A percentile compares a stretch with the other conserved stretches of the same genome.
Evolutionary conservation across 805 yeast species (phyloP).

Genomic region (Candida arabinofermentans): DNA sequence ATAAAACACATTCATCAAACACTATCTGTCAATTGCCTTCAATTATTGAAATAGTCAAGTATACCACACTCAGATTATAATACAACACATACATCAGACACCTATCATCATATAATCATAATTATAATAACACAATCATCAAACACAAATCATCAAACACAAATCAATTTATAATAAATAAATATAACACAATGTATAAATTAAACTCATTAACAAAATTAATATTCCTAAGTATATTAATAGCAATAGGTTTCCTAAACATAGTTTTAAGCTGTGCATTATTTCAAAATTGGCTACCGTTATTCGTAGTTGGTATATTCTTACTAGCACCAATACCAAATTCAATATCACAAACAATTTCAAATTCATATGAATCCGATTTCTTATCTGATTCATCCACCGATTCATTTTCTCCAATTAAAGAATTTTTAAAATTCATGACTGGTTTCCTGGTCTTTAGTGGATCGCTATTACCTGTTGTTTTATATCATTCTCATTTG

Average conservation of each 20-base stretch:
- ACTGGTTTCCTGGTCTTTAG: conserved; percentile 33
- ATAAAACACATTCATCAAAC: too few species aligned
- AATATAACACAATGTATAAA: conserved; percentile 11
- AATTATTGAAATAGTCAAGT: too few species aligned
- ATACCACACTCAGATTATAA: too few species aligned
- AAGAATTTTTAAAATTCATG: conserved; percentile 27
- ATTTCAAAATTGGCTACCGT: conserved; percentile 85
- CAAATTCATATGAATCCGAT: conserved; percentile 27
- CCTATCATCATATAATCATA: too few species aligned
- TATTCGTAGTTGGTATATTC: conserved; percentile 49
- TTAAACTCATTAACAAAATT: conserved; percentile 67
- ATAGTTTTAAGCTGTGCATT: conserved; percentile 86
- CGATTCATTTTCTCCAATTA: conserved; percentile 17
- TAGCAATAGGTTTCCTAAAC: conserved; percentile 85
- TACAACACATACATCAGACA: too few species aligned
- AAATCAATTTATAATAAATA: background rate
- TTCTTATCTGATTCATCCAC: conserved; percentile 25
- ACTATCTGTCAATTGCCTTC: too few species aligned
- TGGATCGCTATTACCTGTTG: conserved; percentile 30
- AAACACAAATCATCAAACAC: background rate
- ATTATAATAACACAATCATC: background rate
- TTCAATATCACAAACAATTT: conserved; percentile 22
- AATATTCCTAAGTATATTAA: conserved; percentile 65
- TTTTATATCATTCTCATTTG: conserved; percentile 28
- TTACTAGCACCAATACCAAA: conserved; percentile 36